phyloP scores from a whole-genome alignment of 257 asterid genomes.

The Catharanthus roseus region DNA sequence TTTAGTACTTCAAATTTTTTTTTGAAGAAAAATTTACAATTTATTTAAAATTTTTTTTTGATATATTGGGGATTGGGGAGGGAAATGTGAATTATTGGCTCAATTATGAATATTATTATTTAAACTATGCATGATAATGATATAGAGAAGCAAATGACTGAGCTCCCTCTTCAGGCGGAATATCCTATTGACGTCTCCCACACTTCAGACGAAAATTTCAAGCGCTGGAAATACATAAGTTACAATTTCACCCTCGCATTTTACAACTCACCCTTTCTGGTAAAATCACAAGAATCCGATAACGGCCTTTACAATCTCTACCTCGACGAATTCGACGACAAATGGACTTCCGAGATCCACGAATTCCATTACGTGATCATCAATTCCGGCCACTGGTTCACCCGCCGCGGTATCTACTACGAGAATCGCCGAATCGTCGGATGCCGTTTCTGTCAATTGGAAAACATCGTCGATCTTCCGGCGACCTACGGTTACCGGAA shows the following conservation, averaged over 20 bases:
- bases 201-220: slow-evolving; percentile 36
- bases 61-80: too few species aligned
- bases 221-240: slow-evolving; percentile 38
- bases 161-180: too few species aligned
- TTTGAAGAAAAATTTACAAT: too few species aligned
- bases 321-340: slow-evolving; percentile 34
- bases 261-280: slow-evolving; percentile 45
- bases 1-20: too few species aligned
- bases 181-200: slow-evolving; percentile 39
- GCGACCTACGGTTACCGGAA: slow-evolving; percentile 26
- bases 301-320: slow-evolving; percentile 32
- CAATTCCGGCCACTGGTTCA: slow-evolving; percentile 36
- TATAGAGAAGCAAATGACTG: too few species aligned
- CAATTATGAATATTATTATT: too few species aligned
- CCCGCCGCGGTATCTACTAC: slow-evolving; percentile 28
- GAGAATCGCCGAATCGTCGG: slow-evolving; percentile 30
- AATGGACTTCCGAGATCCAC: slow-evolving; percentile 32
- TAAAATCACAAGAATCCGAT: slow-evolving; percentile 21
- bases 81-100: too few species aligned
- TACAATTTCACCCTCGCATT: slow-evolving; percentile 46
- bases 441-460: slow-evolving; percentile 26
- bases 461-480: slow-evolving; percentile 26
- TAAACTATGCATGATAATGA: too few species aligned
- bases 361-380: slow-evolving; percentile 32
- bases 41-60: too few species aligned